Evolutionary conservation across 2,329 filamentous ascomycete genomes (phyloP).

Genomic region (Lecanicillium sp.): DNA sequence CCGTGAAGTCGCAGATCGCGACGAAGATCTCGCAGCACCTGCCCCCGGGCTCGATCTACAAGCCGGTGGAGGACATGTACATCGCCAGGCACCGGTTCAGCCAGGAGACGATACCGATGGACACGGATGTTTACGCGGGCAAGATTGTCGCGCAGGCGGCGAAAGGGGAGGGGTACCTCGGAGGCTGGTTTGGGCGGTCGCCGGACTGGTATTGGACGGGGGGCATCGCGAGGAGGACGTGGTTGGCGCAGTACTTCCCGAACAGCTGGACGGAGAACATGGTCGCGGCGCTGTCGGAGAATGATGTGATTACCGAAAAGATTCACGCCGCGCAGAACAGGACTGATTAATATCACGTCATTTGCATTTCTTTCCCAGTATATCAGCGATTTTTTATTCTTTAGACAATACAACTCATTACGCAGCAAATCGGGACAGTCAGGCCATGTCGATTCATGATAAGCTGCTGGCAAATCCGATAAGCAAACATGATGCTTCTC

Average conservation of each 20-base stretch:
- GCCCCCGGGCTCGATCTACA: conserved; percentile 42
- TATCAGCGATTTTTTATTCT: no score
- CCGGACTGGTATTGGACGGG: conserved; percentile 19
- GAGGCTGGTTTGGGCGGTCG: conserved; percentile 18
- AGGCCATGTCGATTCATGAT: no score
- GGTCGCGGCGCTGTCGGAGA: conserved; percentile 4
- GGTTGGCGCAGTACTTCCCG: conserved; percentile 10
- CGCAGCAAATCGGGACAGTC: no score
- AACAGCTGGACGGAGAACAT: conserved; percentile 3
- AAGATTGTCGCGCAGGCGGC: conserved; percentile 39
- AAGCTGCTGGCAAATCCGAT: no score
- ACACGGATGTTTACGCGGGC: conserved; percentile 37
- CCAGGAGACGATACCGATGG: conserved; percentile 41
- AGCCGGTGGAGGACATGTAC: conserved; percentile 40
- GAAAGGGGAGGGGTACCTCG: conserved; percentile 28
- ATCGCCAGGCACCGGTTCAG: conserved; percentile 40
- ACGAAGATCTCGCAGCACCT: conserved; percentile 34
- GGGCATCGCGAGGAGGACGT: conserved; percentile 4
- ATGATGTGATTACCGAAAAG: conserved; percentile 1
- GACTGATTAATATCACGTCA: no score
- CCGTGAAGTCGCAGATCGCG: conserved; percentile 46
- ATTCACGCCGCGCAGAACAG: neutral
- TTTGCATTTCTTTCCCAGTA: no score
- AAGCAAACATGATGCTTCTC: no score
- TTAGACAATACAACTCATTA: no score